phyloP scores from a whole-genome alignment of 257 asterid genomes.

The Gynochthodes officinalis region DNA sequence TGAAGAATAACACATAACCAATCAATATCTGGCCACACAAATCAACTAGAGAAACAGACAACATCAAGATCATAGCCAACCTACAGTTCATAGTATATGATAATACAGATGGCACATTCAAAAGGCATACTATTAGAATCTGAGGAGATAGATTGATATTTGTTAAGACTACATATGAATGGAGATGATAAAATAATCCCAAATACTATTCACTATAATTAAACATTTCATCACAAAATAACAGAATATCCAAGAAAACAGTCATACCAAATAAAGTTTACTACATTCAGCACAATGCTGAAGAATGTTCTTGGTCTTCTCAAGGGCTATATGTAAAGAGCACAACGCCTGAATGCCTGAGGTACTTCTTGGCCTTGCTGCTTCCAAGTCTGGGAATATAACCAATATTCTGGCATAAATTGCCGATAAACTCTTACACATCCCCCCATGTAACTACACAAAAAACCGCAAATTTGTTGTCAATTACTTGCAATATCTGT shows the following conservation, averaged over 20 bases:
- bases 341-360: slow-evolving; percentile 99
- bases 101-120: too few species aligned
- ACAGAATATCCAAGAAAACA: neutral
- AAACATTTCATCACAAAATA: neutral
- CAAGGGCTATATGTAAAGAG: slow-evolving; percentile 95
- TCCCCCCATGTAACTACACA: slow-evolving; percentile 89
- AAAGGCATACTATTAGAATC: neutral
- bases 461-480: slow-evolving; percentile 25
- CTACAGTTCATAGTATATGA: neutral
- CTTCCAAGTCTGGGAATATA: slow-evolving; percentile 94
- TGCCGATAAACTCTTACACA: slow-evolving; percentile 82
- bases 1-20: neutral
- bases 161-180: neutral
- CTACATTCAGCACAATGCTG: slow-evolving; percentile 96
- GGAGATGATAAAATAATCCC: neutral
- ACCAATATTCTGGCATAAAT: slow-evolving; percentile 72
- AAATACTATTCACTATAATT: neutral
- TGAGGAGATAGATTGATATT: neutral
- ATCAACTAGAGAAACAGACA: neutral
- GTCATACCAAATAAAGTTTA: slow-evolving; percentile 89
- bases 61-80: neutral
- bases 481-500: slow-evolving; percentile 6
- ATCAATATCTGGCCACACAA: too few species aligned
- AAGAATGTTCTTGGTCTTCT: slow-evolving; percentile 89
- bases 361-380: slow-evolving; percentile 94